These are phyloP conservation scores for Amanita rimosa DNA, from an alignment of 768 basidiomycete genomes.

Conservation along the genomic window DNA sequence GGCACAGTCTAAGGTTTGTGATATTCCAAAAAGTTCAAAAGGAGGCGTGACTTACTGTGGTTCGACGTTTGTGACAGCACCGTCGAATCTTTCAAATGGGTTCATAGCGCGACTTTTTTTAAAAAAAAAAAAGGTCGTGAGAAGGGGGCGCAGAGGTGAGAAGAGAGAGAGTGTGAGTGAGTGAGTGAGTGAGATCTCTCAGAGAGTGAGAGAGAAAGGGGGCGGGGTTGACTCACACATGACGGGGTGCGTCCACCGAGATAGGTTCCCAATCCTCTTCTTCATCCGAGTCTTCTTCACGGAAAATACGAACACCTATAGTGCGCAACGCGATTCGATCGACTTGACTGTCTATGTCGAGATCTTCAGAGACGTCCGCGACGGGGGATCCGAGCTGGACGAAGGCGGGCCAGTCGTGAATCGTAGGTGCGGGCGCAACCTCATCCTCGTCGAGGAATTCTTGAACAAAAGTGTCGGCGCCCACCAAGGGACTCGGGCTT, in stretches of 20 bases:
- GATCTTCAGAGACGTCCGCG: background rate
- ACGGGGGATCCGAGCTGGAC: no score
- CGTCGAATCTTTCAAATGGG: background rate
- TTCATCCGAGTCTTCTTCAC: background rate
- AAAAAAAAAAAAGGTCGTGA: background rate
- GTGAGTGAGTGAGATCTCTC: no score
- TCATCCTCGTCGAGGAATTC: no score
- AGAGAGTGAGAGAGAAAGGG: no score
- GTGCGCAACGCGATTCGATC: background rate
- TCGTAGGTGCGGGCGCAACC: background rate
- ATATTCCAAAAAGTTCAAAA: background rate
- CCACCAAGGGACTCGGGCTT: background rate
- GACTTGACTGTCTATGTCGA: background rate
- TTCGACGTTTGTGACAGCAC: background rate
- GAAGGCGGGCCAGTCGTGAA: no score
- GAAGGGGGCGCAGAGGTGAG: background rate
- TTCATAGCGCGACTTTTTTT: background rate
- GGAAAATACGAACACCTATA: background rate
- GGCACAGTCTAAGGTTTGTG: background rate
- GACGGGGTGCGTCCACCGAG: background rate
- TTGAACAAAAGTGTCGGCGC: background rate
- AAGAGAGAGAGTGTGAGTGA: no score
- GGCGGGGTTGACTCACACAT: background rate
- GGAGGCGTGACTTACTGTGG: background rate
- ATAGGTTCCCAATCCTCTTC: background rate